Evolutionary conservation across 805 yeast species (phyloP).

Genomic region (Kodamaea sagamina): DNA sequence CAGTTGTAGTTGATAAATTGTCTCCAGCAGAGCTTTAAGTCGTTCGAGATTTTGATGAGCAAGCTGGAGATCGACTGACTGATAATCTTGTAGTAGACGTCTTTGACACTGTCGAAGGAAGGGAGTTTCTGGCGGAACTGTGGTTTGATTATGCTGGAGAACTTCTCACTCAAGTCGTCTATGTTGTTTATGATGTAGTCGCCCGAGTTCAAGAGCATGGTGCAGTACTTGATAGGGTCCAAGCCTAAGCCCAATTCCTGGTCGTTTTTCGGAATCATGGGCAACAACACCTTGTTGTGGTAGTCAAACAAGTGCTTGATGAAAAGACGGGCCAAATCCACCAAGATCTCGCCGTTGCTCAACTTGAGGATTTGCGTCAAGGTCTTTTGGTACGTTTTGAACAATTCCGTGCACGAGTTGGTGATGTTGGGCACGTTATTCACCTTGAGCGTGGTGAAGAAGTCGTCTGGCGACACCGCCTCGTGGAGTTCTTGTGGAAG

Average conservation of each 20-base stretch:
- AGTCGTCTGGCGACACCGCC: constrained; percentile 22
- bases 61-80: constrained; percentile 58
- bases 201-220: constrained; percentile 80
- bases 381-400: constrained; percentile 72
- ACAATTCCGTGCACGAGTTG: constrained; percentile 84
- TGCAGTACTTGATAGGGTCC: constrained; percentile 66
- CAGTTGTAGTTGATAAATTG: constrained; percentile 79
- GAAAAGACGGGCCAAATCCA: constrained; percentile 60
- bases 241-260: constrained; percentile 42
- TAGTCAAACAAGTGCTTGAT: constrained; percentile 60
- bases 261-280: constrained; percentile 49
- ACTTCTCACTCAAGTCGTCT: constrained; percentile 70
- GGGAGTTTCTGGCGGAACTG: constrained; percentile 40
- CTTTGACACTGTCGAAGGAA: constrained; percentile 56
- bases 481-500: constrained; percentile 44
- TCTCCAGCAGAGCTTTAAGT: constrained; percentile 74
- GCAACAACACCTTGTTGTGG: constrained; percentile 32
- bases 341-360: constrained; percentile 46
- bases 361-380: constrained; percentile 59
- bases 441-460: constrained; percentile 42
- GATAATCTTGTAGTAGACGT: constrained; percentile 57
- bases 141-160: constrained; percentile 40
- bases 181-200: constrained; percentile 84
- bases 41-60: constrained; percentile 57
- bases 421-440: constrained; percentile 65